Evolutionary conservation across 257 asterid species (phyloP), one percentile per base, ranked within the genome.

Genomic region (Solanum medicagineum): DNA sequence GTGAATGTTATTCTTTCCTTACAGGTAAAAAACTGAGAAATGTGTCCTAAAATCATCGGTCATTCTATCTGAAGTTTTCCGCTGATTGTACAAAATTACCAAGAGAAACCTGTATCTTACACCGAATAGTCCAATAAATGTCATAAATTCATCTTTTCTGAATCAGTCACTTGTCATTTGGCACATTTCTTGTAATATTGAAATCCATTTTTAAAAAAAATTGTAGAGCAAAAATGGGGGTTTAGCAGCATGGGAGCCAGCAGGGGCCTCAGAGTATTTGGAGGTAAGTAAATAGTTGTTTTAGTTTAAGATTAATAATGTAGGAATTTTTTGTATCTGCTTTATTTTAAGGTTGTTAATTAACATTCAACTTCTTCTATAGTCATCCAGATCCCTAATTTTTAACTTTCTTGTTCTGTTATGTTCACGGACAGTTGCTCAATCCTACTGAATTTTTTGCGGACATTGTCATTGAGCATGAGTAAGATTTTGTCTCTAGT

Each of bases 171-270:
- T 73, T 1, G 32, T 44, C 80, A 71, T 71, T 71, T 71, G 80
- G 75, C 24, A 32, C 49, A 36, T 68, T 68, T 68, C 22, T 68
- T 3, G 75, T 36, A 15, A 8, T 36, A 20, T 13, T 16, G 49
- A 68, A 49, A 68, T 81, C 63, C 22, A 69, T 10, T 36, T 51
- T 17, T 10, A 51, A 54, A 66, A 56, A 44, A 60, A 86, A 85
- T 77, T 68, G 47, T 94, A 95, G 98, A 95, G 97, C 85, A 92
- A 94, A 87, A 94, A 95, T 73, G 99, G 99, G 8, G 99, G 99
- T 12, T 89, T 95, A 74, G 86, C 97, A 82, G 97, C 95, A 55
- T 95, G 99, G 98, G 99, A 95, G 89, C 98, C 99, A 24, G 98
- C 97, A 62, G 97, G 98, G 85, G 89, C 97, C 82, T 85, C 93